These are phyloP conservation scores for Vaucheria bursata DNA, from an alignment of 352 stramenopile genomes.

Conservation along the genomic window DNA sequence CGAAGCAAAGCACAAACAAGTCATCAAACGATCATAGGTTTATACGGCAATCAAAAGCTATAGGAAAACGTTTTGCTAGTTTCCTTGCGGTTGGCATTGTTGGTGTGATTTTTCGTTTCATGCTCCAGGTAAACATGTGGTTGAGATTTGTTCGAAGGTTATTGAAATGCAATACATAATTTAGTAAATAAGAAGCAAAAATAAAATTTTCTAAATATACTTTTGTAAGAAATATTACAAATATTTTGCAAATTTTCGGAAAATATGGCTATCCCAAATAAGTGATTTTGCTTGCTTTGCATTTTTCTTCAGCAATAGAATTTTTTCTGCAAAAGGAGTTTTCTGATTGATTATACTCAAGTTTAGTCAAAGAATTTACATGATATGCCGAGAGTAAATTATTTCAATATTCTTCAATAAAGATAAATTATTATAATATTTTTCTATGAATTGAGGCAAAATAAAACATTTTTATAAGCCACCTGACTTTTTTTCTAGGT, in stretches of 20 bases:
- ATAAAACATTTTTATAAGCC: too few species aligned
- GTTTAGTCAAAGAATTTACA: too few species aligned
- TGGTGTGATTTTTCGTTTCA: background rate
- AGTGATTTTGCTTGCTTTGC: background rate
- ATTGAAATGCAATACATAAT: background rate
- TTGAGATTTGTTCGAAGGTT: background rate
- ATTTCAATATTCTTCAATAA: too few species aligned
- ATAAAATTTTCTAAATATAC: background rate
- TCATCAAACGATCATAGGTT: background rate
- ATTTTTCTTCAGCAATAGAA: background rate
- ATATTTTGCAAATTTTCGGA: background rate
- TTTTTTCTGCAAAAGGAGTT: too few species aligned
- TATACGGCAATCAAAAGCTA: background rate
- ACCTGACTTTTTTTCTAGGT: too few species aligned
- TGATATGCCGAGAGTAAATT: too few species aligned
- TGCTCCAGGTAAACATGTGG: background rate
- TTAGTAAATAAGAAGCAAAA: background rate
- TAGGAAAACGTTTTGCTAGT: background rate
- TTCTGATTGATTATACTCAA: too few species aligned
- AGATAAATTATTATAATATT: too few species aligned
- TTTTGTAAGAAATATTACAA: background rate
- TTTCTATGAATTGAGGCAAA: too few species aligned
- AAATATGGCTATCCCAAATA: background rate
- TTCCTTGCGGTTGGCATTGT: background rate
- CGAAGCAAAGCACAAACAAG: background rate